Percentiles rank a stretch among this genome's conserved stretches.
Evolutionary conservation across 2,329 filamentous ascomycete species (phyloP).

Genomic region (Aspergillus pseudotamarii): DNA sequence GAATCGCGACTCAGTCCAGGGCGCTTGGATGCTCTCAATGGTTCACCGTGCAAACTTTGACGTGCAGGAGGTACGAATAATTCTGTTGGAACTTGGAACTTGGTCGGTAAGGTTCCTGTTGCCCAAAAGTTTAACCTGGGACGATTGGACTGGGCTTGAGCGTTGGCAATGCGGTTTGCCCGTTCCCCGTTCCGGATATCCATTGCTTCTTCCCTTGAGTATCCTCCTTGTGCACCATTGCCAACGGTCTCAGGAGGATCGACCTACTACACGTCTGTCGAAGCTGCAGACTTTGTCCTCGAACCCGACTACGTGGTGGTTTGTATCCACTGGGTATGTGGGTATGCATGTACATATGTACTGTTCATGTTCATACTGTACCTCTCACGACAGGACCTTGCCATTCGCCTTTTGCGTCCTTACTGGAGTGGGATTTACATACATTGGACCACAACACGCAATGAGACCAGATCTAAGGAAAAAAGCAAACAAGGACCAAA

Average conservation of each 20-base stretch:
- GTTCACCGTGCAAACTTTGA: constrained; percentile 6
- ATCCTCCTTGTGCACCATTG: constrained; percentile 4
- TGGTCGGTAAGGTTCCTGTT: constrained; percentile 11
- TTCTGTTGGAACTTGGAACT: background rate
- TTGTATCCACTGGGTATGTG: background rate
- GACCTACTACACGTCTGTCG: background rate
- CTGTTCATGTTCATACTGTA: too few species aligned
- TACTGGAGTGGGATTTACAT: background rate
- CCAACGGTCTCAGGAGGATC: constrained; percentile 15
- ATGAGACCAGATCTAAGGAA: background rate
- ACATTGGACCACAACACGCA: background rate
- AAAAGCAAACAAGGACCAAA: background rate
- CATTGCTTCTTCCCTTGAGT: background rate
- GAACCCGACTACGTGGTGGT: background rate
- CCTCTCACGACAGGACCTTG: background rate
- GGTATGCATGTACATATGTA: background rate
- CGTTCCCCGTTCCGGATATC: background rate
- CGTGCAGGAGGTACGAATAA: constrained; percentile 1
- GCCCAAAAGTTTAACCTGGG: constrained; percentile 14
- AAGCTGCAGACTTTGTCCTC: constrained; percentile 5
- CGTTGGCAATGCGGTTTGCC: background rate
- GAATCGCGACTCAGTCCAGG: constrained; percentile 3
- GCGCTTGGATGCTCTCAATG: constrained; percentile 7
- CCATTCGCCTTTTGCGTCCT: background rate
- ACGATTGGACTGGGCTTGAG: constrained; percentile 1